phyloP scores from a whole-genome alignment of 2,329 filamentous ascomycete species.

The Atkinsonella texensis region DNA sequence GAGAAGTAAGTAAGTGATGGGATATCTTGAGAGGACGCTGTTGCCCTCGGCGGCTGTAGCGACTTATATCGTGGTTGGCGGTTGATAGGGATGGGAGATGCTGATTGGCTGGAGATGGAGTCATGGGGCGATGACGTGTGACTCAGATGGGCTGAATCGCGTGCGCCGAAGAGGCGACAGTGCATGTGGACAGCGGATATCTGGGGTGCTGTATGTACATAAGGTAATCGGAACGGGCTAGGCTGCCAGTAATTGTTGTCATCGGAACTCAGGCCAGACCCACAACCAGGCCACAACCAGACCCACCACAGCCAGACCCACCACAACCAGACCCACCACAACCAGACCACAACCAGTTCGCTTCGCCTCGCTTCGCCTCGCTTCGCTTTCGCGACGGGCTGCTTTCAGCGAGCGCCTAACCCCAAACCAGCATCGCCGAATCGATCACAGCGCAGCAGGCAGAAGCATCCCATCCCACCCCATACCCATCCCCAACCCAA shows the following conservation, averaged over 20 bases:
- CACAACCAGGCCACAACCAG: no score
- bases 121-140: slow-evolving; percentile 10
- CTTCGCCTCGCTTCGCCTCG: not conserved
- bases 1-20: not conserved
- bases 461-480: no score
- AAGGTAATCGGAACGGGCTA: not conserved
- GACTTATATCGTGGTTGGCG: slow-evolving; percentile 3
- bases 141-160: not conserved
- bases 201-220: not conserved
- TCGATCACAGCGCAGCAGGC: no score
- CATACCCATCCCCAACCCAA: no score
- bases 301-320: no score
- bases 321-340: not conserved
- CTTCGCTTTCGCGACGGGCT: not conserved
- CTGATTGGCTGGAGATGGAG: slow-evolving; percentile 13
- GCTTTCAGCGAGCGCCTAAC: not conserved
- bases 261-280: no score
- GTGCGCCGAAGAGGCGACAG: no score
- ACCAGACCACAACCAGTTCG: not conserved
- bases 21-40: not conserved
- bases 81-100: not conserved
- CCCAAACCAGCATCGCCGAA: not conserved
- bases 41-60: not conserved
- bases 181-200: no score
- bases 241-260: no score